Evolutionary conservation across 768 basidiomycete species (phyloP), one percentile per base, ranked within the genome.

Genomic region (Mycena chlorophos): DNA sequence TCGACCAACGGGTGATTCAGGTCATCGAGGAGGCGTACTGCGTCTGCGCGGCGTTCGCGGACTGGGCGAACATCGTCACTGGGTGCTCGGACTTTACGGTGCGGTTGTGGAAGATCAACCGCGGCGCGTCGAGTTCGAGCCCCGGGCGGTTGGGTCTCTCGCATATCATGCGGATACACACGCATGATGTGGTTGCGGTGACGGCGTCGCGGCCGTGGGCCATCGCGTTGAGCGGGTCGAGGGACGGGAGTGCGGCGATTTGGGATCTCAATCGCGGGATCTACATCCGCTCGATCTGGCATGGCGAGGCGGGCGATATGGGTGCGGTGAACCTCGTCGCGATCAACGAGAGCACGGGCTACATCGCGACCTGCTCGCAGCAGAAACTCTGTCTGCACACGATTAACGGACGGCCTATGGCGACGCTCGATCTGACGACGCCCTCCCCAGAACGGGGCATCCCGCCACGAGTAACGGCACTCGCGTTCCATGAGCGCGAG

Each of bases 401-500:
- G 0, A 80, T 96, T 72, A 96, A 96, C 64, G 94, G 83, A 0
- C 81, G 88, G 17, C 85, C 81, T 0, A 91, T 97, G 60, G 85
- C 86, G 0, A 79, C 77, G 13, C 68, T 93, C 29, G 87, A 91
- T 58, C 74, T 92, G 1, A 75, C 77, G 3, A 70, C 67, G 3
- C 71, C 76, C 22, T 68, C 78, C 20, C 70, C 73, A 3, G 76
- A 76, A 34, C 76, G 78, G 1, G 51, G 71, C 5, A 72, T 81
- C 17, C 77, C 77, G 2, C 80, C 82, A 0, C 74, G 74, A 3
- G 86, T 95, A 51, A 88, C 88, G 0, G 86, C 89, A 0, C 71
- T 97, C 49, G 86, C 88, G 0, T 96, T 96, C 74, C 88, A 92
- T 56, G 91, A 95, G 65, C 83, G 94, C 29, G 94, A 96, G 64